Percentiles rank a stretch among this genome's conserved stretches.
phyloP scores from a whole-genome alignment of 2,329 filamentous ascomycete species.

The Lecanicillium sp. region DNA sequence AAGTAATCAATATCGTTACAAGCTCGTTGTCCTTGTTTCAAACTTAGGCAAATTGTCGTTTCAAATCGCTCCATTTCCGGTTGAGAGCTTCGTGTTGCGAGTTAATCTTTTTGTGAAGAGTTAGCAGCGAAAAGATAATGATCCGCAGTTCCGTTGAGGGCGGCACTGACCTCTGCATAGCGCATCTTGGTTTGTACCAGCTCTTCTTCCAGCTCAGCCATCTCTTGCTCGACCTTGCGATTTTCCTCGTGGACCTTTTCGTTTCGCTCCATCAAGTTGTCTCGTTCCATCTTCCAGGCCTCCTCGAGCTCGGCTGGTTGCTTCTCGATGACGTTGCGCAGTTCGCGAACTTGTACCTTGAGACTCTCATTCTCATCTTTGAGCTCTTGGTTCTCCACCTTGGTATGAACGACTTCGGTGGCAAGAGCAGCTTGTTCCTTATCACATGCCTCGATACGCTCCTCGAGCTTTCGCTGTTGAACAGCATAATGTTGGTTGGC shows the following conservation, averaged over 20 bases:
- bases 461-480: slow-evolving; percentile 77
- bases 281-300: slow-evolving; percentile 74
- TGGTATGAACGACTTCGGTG: slow-evolving; percentile 82
- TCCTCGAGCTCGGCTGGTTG: slow-evolving; percentile 85
- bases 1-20: slow-evolving; percentile 3
- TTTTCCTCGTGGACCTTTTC: slow-evolving; percentile 93
- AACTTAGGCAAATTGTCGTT: slow-evolving; percentile 42
- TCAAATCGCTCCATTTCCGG: slow-evolving; percentile 71
- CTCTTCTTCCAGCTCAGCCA: slow-evolving; percentile 86
- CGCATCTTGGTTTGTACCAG: slow-evolving; percentile 91
- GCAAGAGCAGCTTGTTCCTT: slow-evolving; percentile 85
- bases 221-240: slow-evolving; percentile 74
- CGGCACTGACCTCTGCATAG: slow-evolving; percentile 89
- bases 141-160: too few species aligned
- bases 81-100: slow-evolving; percentile 61
- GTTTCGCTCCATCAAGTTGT: slow-evolving; percentile 86
- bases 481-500: slow-evolving; percentile 60
- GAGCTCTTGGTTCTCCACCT: slow-evolving; percentile 87
- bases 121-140: too few species aligned
- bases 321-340: slow-evolving; percentile 78
- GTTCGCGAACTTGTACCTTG: slow-evolving; percentile 73
- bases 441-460: slow-evolving; percentile 80
- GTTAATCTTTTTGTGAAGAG: slow-evolving; percentile 60
- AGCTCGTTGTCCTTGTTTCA: slow-evolving; percentile 1
- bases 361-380: slow-evolving; percentile 84